Base-by-base conservation (phyloP, 2,329 filamentous ascomycete species). In the Pseudopyricularia cyperi region DNA sequence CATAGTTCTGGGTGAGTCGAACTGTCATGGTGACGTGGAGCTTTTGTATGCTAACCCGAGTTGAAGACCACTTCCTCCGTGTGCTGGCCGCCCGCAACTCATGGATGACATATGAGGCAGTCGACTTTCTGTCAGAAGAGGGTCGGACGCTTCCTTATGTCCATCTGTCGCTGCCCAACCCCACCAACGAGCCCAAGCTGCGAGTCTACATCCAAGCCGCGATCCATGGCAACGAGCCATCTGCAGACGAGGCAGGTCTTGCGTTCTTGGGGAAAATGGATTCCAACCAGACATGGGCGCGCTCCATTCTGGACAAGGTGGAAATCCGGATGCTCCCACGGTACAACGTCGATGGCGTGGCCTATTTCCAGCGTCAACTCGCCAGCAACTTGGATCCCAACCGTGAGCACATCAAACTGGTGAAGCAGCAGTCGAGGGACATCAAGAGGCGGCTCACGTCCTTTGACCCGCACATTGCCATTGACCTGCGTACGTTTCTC, bases 341-440 rank as follows among this genome's bases (percentile, higher is more conserved):
- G n/a, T 50, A 50, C 48, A 50, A 50, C 48, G 19, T 39, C 9
- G 48, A 50, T 17, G 48, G 48, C 6, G 48, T 50, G 9, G 32
- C 34, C 7, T 50, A 50, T 17, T 50, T 50, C 24, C 48, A 50
- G 34, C 48, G 48, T 17, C 32, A 37, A 12, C 17, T 50, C 14
- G 32, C 48, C 48, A 50, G 7, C 19, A 50, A 50, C 48, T 22
- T 50, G 32, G 48, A 50, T 14, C 48, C 48, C 28, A 50, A 50
- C 48, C 48, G 48, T 26, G 48, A 50, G 24, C 48, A 50, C 14
- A 39, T 50, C 48, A 50, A 50, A 19, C 48, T 50, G 7, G 26
- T 39, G 48, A 37, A 39, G 32, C 24, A 39, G 32, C 48, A 50
- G 33, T 35, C 48, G 22, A 33, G 48, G 17, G 12, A 24, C 22